These are phyloP conservation scores for Beauveria varroae DNA, from an alignment of 2,329 filamentous ascomycete genomes.

Conservation along the genomic window DNA sequence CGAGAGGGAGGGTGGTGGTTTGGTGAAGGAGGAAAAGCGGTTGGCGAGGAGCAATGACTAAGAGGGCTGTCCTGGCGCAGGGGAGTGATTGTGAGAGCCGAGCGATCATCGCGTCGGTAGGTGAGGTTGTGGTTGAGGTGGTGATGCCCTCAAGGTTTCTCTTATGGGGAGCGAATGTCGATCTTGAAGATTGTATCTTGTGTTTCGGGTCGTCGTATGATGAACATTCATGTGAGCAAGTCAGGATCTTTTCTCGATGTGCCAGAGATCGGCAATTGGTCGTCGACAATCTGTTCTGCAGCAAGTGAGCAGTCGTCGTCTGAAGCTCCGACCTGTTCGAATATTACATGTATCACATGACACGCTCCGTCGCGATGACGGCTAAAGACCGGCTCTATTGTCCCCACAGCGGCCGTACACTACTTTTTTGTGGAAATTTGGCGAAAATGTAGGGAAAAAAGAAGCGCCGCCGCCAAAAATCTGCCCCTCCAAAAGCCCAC, in stretches of 20 bases:
- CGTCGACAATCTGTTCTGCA: neutral
- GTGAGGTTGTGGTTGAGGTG: neutral
- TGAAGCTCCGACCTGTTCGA: neutral
- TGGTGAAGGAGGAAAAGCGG: neutral
- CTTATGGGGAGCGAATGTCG: neutral
- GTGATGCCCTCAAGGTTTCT: neutral
- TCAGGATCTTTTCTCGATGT: neutral
- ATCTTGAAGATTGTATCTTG: neutral
- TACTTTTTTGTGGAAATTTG: constrained; percentile 25
- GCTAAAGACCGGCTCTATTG: constrained; percentile 25
- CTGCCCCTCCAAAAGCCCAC: constrained; percentile 29
- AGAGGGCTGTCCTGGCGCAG: constrained; percentile 2
- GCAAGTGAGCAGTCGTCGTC: neutral
- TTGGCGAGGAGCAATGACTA: neutral
- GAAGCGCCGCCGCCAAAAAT: constrained; percentile 21
- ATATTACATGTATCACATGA: constrained; percentile 34
- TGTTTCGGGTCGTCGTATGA: neutral
- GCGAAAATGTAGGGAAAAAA: constrained; percentile 30
- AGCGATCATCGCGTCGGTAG: neutral
- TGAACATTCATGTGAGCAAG: neutral
- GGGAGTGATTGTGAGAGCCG: constrained; percentile 10
- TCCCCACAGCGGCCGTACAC: constrained; percentile 24
- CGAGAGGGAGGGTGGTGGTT: neutral
- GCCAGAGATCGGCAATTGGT: neutral
- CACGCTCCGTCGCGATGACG: constrained; percentile 14